Percentiles rank a stretch among this genome's conserved stretches.
phyloP scores from a whole-genome alignment of 768 basidiomycete species.

The Mycena epipterygia region DNA sequence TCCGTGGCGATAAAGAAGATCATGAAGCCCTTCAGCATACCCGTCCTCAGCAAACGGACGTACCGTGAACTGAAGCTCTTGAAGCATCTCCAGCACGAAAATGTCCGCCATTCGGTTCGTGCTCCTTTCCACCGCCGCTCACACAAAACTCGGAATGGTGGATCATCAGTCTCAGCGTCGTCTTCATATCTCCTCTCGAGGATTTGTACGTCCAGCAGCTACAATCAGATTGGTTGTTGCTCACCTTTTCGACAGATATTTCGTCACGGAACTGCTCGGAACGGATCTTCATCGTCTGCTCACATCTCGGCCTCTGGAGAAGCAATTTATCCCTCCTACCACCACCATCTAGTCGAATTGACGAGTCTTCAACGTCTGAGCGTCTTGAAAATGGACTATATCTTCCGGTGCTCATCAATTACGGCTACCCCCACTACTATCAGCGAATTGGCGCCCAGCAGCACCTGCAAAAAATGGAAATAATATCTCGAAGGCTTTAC shows the following conservation, averaged over 20 bases:
- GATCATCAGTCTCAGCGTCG: conserved; percentile 99
- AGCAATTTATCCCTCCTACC: conserved; percentile 99
- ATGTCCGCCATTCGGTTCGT: conserved; percentile 70
- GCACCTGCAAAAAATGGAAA: too few species aligned
- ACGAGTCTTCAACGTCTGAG: too few species aligned
- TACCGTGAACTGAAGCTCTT: conserved; percentile 98
- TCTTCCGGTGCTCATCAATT: too few species aligned
- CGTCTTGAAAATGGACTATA: too few species aligned
- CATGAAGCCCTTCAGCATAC: conserved; percentile 99
- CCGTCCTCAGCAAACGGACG: conserved; percentile 96
- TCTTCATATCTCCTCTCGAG: conserved; percentile 98
- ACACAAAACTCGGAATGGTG: conserved; percentile 45
- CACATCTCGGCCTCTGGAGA: conserved; percentile 96
- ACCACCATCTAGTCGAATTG: too few species aligned
- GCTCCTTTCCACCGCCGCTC: background rate
- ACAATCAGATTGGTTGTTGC: conserved; percentile 5
- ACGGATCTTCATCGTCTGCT: conserved; percentile 97
- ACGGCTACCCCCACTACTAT: too few species aligned
- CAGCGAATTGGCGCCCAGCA: too few species aligned
- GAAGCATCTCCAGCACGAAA: conserved; percentile 98
- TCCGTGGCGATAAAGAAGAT: conserved; percentile 99
- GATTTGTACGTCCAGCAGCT: conserved; percentile 78
- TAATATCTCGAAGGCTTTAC: too few species aligned
- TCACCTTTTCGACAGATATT: conserved; percentile 74
- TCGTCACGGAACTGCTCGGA: conserved; percentile 97